phyloP scores from a whole-genome alignment of 176 grass and related monocot species.

The Miscanthus lutarioriparius region DNA sequence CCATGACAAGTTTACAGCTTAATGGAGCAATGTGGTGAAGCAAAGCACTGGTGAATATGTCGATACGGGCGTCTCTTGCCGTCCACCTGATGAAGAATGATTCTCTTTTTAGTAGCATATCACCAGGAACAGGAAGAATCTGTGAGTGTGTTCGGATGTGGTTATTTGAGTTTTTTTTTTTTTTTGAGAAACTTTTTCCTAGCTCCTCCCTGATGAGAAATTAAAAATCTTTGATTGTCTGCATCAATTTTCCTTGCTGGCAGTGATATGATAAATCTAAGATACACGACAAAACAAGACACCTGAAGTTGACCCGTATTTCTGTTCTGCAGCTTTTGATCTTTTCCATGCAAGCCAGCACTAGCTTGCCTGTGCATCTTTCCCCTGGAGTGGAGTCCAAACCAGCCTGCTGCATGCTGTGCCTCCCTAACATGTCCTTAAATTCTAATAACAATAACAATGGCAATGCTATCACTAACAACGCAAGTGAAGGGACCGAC shows the following conservation, averaged over 20 bases:
- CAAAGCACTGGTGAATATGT: slow-evolving; percentile 7
- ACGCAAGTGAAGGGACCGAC: not conserved
- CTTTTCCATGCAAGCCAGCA: slow-evolving; percentile 19
- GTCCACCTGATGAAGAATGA: not conserved
- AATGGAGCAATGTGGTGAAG: not conserved
- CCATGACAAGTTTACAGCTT: not conserved
- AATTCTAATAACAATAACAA: not conserved
- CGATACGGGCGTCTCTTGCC: not conserved
- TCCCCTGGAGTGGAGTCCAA: slow-evolving; percentile 33
- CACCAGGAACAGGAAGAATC: not conserved
- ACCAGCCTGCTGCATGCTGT: slow-evolving; percentile 15
- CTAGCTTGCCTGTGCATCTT: not conserved
- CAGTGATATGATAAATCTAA: not conserved
- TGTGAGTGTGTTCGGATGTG: not conserved
- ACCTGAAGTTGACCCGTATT: not conserved
- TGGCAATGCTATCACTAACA: not conserved
- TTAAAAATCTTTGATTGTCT: not conserved
- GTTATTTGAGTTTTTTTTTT: not conserved
- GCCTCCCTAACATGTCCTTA: not conserved
- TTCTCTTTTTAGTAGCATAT: slow-evolving; percentile 31
- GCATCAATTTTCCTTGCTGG: not conserved
- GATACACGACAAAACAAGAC: not conserved
- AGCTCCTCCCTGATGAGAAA: not conserved
- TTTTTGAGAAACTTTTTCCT: not conserved
- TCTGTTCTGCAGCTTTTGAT: not conserved